A percentile compares a stretch with the other conserved stretches of the same genome.
These are phyloP conservation scores for Pinus taeda DNA, from an alignment of 75 land plant genomes.

Conservation along the genomic window DNA sequence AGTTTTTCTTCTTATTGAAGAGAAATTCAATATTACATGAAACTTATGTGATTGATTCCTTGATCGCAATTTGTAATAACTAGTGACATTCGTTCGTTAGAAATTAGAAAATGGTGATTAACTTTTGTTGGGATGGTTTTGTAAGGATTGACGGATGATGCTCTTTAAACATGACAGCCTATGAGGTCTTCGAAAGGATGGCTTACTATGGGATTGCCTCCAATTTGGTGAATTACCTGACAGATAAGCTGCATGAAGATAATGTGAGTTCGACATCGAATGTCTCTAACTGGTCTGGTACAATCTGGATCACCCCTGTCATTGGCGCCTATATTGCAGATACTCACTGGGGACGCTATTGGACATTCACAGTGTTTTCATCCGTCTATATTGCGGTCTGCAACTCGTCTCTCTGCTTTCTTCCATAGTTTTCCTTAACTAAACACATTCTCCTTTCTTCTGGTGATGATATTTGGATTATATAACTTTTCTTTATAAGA, in stretches of 20 bases:
- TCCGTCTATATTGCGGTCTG: slow-evolving; percentile 20
- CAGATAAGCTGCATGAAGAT: slow-evolving; percentile 57
- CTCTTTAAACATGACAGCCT: slow-evolving; percentile 20
- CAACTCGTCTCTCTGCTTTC: too few species aligned
- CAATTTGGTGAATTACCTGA: slow-evolving; percentile 60
- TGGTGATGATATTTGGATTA: too few species aligned
- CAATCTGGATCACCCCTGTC: slow-evolving; percentile 28
- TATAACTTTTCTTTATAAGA: too few species aligned
- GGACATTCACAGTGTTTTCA: slow-evolving; percentile 29
- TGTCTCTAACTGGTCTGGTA: slow-evolving; percentile 38
- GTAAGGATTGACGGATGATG: neutral
- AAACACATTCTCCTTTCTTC: too few species aligned
- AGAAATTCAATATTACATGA: too few species aligned
- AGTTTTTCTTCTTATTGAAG: too few species aligned
- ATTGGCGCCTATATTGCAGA: slow-evolving; percentile 35
- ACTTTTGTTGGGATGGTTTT: too few species aligned
- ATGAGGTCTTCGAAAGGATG: slow-evolving; percentile 74
- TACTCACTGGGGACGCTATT: slow-evolving; percentile 26
- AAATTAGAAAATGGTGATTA: too few species aligned
- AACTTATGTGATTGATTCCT: too few species aligned
- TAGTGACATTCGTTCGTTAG: too few species aligned
- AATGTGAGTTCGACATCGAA: slow-evolving; percentile 24
- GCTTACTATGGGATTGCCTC: slow-evolving; percentile 77
- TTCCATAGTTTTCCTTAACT: too few species aligned
- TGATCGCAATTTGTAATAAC: too few species aligned